These are phyloP conservation scores for Pilasporangium apinafurcum DNA, from an alignment of 352 stramenopile genomes.

Conservation along the genomic window DNA sequence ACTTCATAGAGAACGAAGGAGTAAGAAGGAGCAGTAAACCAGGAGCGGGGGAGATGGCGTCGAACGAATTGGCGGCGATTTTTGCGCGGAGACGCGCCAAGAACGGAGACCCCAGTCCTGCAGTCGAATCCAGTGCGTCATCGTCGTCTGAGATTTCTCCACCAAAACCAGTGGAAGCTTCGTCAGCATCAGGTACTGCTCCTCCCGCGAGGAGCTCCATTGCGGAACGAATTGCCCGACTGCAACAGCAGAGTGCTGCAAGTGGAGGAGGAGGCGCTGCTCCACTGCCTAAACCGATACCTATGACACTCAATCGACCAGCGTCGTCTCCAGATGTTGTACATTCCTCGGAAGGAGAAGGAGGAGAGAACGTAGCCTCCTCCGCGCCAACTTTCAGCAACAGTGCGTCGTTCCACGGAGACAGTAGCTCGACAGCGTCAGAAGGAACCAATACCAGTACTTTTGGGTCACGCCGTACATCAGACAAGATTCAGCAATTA, in stretches of 20 bases:
- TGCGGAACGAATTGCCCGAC: slow-evolving; percentile 66
- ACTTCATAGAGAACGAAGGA: too few relatives aligned
- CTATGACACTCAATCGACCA: slow-evolving; percentile 19
- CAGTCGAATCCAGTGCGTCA: slow-evolving; percentile 19
- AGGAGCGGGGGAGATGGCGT: slow-evolving; percentile 67
- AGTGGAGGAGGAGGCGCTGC: slow-evolving; percentile 6
- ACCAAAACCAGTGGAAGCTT: slow-evolving; percentile 6
- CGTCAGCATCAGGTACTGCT: background rate
- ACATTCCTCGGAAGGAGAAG: too few relatives aligned
- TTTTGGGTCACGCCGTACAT: slow-evolving; percentile 10
- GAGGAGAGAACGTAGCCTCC: too few relatives aligned
- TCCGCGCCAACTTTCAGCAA: slow-evolving; percentile 2
- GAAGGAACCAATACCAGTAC: slow-evolving; percentile 6
- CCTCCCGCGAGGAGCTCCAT: slow-evolving; percentile 35
- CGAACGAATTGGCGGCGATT: slow-evolving; percentile 80
- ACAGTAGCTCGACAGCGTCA: background rate
- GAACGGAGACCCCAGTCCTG: slow-evolving; percentile 25
- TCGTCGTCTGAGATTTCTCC: slow-evolving; percentile 9
- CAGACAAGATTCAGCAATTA: slow-evolving; percentile 65
- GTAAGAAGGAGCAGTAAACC: too few relatives aligned
- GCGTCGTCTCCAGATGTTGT: slow-evolving; percentile 4
- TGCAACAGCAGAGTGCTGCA: slow-evolving; percentile 55
- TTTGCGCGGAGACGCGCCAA: slow-evolving; percentile 72
- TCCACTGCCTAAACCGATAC: slow-evolving; percentile 14
- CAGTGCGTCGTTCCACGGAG: slow-evolving; percentile 3